phyloP scores from a whole-genome alignment of 495 filamentous ascomycete genomes.

The Mycothermus thermophilus region DNA sequence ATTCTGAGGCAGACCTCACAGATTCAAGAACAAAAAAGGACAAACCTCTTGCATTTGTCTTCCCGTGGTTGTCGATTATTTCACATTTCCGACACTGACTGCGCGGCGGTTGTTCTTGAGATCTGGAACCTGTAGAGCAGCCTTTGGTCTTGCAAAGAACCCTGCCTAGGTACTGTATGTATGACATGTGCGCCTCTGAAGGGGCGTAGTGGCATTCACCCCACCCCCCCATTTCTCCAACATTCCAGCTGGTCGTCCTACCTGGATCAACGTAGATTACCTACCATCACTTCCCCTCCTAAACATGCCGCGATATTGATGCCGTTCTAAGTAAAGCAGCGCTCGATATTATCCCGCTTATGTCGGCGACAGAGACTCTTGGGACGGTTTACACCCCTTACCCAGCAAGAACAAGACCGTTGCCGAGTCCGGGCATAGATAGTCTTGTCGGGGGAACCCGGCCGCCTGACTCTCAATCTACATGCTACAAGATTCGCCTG shows the following conservation, averaged over 20 bases:
- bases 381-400: constrained; percentile 18
- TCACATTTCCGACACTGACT: too few species aligned
- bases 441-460: constrained; percentile 6
- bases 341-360: constrained; percentile 8
- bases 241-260: constrained; percentile 4
- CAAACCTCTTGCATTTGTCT: too few species aligned
- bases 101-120: too few species aligned
- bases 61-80: too few species aligned
- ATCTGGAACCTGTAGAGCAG: too few species aligned
- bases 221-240: constrained; percentile 7
- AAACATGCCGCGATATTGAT: constrained; percentile 7
- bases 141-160: too few species aligned
- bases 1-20: too few species aligned
- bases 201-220: neutral
- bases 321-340: constrained; percentile 23
- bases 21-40: too few species aligned
- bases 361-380: neutral
- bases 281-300: constrained; percentile 4
- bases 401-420: constrained; percentile 2
- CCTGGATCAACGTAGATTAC: constrained; percentile 14
- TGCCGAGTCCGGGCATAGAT: constrained; percentile 8
- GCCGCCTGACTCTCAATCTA: constrained; percentile 15
- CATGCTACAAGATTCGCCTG: constrained; percentile 14
- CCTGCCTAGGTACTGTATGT: too few species aligned
- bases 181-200: too few species aligned